Percentiles rank a stretch among this genome's conserved stretches.
phyloP scores from a whole-genome alignment of 1,284 basidiomycete genomes.

The Ustilago vetiveriae region DNA sequence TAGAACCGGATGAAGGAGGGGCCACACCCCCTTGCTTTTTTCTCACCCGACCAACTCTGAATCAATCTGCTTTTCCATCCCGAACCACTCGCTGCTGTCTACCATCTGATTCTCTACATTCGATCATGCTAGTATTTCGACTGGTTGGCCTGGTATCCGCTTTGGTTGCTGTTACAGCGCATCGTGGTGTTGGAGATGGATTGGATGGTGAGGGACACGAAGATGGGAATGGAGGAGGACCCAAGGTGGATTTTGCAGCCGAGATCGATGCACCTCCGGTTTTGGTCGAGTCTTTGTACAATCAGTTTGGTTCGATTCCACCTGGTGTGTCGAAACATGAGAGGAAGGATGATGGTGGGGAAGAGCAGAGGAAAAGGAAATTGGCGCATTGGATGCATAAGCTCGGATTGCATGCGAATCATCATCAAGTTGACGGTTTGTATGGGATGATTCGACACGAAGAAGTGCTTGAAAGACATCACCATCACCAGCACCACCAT shows the following conservation, averaged over 20 bases:
- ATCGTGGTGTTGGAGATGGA: no score
- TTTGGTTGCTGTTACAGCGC: no score
- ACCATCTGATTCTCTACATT: no score
- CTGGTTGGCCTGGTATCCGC: no score
- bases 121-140: no score
- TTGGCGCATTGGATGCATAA: conserved; percentile 14
- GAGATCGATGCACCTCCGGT: not conserved
- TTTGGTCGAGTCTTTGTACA: conserved; percentile 9
- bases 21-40: no score
- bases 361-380: conserved; percentile 3
- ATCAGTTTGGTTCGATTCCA: conserved; percentile 18
- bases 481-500: not conserved
- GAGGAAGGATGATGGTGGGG: not conserved
- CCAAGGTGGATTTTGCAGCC: conserved; percentile 4
- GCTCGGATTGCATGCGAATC: conserved; percentile 8
- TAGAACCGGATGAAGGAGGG: not conserved
- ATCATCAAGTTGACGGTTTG: conserved; percentile 4
- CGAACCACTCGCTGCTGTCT: no score
- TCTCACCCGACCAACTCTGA: no score
- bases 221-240: not conserved
- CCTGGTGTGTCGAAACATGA: not conserved
- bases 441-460: not conserved
- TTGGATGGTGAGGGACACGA: no score
- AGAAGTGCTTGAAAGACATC: no score
- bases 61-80: no score